A percentile compares a stretch with the other conserved stretches of the same genome.
Evolutionary conservation across 2,329 filamentous ascomycete species (phyloP).

Genomic region (Dothistroma septosporum): DNA sequence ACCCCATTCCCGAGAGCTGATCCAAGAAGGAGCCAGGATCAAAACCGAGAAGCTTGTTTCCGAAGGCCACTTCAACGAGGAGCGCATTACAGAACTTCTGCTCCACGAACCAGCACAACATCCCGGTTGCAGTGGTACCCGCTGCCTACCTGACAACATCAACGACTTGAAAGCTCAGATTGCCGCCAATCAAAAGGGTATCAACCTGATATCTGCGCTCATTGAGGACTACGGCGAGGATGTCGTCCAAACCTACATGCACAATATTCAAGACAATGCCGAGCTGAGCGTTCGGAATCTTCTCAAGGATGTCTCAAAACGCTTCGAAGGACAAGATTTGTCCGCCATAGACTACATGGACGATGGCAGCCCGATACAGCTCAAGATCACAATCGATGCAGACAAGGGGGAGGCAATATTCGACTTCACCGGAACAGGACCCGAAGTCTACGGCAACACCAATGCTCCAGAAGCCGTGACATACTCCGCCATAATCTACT

Average conservation of each 20-base stretch:
- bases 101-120: conserved; percentile 69
- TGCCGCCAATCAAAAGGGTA: conserved; percentile 81
- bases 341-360: conserved; percentile 80
- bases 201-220: conserved; percentile 67
- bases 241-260: conserved; percentile 80
- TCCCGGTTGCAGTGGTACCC: conserved; percentile 71
- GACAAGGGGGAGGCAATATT: conserved; percentile 72
- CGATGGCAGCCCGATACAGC: conserved; percentile 71
- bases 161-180: conserved; percentile 85
- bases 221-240: conserved; percentile 74
- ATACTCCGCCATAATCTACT: conserved; percentile 82
- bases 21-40: conserved; percentile 54
- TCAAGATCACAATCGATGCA: conserved; percentile 71
- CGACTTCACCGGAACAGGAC: conserved; percentile 72
- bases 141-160: conserved; percentile 76
- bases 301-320: conserved; percentile 65
- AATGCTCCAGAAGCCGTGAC: conserved; percentile 80
- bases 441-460: conserved; percentile 63
- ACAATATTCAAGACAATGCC: conserved; percentile 74
- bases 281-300: conserved; percentile 70
- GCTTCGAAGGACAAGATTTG: conserved; percentile 67
- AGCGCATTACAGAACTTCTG: conserved; percentile 64
- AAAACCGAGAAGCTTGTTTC: conserved; percentile 65
- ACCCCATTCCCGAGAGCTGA: conserved; percentile 61
- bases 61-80: conserved; percentile 73